A percentile compares a stretch with the other conserved stretches of the same genome.
Conservation (phyloP, 345 rosid genomes). For the Gossypium rotundifolium region DNA sequence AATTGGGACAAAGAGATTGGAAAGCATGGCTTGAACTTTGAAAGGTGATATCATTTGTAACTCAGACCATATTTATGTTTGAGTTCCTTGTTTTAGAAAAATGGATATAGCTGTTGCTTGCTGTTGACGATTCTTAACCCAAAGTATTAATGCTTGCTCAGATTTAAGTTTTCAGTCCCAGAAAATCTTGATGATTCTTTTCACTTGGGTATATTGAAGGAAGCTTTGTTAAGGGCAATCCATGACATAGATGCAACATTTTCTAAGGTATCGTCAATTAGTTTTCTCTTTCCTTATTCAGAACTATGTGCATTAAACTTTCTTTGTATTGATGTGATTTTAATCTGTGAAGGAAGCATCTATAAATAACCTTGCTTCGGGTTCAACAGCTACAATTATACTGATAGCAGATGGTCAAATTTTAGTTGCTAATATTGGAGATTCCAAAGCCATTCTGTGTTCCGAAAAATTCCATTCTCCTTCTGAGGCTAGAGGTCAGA, state of each 20-base stretch:
- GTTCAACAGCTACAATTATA: neutral
- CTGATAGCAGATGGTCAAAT: conserved; percentile 64
- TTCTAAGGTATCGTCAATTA: conserved; percentile 54
- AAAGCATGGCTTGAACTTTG: conserved; percentile 40
- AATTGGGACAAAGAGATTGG: conserved; percentile 40
- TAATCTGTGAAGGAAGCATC: neutral
- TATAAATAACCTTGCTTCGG: neutral
- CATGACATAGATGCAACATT: conserved; percentile 76
- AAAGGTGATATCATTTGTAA: conserved; percentile 34
- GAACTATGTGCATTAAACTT: neutral
- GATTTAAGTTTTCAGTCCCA: conserved; percentile 50
- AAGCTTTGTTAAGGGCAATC: conserved; percentile 81
- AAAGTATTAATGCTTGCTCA: conserved; percentile 25
- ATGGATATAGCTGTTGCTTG: neutral
- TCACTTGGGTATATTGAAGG: conserved; percentile 73
- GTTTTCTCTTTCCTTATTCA: neutral
- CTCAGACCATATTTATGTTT: neutral
- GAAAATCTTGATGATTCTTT: conserved; percentile 42
- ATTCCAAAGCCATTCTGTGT: conserved; percentile 89
- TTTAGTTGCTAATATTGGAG: conserved; percentile 86
- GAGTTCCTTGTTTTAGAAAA: neutral
- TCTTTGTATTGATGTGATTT: neutral
- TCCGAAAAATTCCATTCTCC: conserved; percentile 77
- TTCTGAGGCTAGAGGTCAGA: conserved; percentile 75
- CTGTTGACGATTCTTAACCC: neutral